Evolutionary conservation across 2,329 filamentous ascomycete species (phyloP), one percentile per base, ranked within the genome.

Genomic region (Colletotrichum cereale): DNA sequence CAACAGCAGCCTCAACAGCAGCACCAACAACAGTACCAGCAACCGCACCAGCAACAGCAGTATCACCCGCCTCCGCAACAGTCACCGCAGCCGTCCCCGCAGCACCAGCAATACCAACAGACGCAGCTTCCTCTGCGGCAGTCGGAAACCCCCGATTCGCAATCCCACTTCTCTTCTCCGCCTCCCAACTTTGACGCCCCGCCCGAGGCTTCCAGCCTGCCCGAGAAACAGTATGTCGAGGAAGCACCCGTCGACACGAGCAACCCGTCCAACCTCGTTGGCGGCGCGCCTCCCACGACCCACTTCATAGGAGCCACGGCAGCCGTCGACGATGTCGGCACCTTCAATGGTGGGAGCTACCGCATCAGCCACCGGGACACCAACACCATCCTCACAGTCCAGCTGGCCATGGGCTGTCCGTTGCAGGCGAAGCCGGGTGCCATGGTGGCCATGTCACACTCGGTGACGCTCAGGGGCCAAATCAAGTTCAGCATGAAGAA

Each of bases 381-480:
- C 70, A 99, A 98, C 80, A 95, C 93, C 1, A 92, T 98, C 75
- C 82, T 98, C 73, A 98, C 95, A 0, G 82, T 98, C 29, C 96
- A 98, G 80, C 84, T 98, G 56, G 96, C 96, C 16, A 92, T 96
- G 80, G 95, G 95, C 2, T 97, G 94, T 77, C 96, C 96, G 0
- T 81, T 98, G 62, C 87, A 86, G 29, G 94, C 90, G 3, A 96
- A 94, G 79, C 95, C 96, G 24, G 93, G 95, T 18, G 89, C 91
- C 67, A 96, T 99, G 95, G 94, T 99, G 76, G 93, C 94, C 78
- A 99, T 98, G 96, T 95, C 93, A 2, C 92, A 94, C 2, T 93
- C 92, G 11, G 88, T 99, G 65, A 95, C 92, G 0, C 89, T 98
- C 57, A 93, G 92, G 81, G 96, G 96, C 66, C 86, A 87, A 52